Percentiles rank a stretch among this genome's conserved stretches.
phyloP scores from a whole-genome alignment of 306 rosid genomes.

The Cucurbita argyrosperma region DNA sequence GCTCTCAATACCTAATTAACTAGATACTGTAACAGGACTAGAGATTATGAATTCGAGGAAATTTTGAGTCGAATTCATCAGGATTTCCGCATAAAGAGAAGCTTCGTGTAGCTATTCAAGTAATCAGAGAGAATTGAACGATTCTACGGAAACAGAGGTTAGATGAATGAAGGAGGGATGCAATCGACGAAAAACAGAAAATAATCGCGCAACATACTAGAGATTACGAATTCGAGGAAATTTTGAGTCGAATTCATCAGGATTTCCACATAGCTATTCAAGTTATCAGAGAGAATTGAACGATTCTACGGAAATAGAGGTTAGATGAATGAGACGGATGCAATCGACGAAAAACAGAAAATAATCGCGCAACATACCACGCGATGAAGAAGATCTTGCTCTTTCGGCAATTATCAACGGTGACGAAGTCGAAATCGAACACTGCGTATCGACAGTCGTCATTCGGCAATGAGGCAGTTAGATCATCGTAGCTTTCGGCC shows the following conservation, averaged over 20 bases:
- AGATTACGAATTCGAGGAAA: not conserved
- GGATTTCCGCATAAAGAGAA: no score
- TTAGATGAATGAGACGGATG: not conserved
- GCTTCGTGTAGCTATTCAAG: not conserved
- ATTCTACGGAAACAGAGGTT: not conserved
- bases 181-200: not conserved
- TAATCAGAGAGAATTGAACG: not conserved
- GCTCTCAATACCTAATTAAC: not conserved
- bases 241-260: not conserved
- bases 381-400: slow-evolving; percentile 99
- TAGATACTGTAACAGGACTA: not conserved
- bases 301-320: not conserved
- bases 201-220: slow-evolving; percentile 15
- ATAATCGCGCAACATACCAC: slow-evolving; percentile 28
- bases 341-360: not conserved
- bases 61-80: not conserved
- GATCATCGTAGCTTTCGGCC: slow-evolving; percentile 68
- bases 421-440: slow-evolving; percentile 90
- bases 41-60: not conserved
- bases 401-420: slow-evolving; percentile 93
- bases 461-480: slow-evolving; percentile 68
- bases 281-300: not conserved
- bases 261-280: not conserved
- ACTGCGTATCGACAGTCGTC: slow-evolving; percentile 96
- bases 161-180: not conserved